These are phyloP conservation scores for Psilocybe cubensis DNA, from an alignment of 768 basidiomycete genomes.

Conservation along the genomic window DNA sequence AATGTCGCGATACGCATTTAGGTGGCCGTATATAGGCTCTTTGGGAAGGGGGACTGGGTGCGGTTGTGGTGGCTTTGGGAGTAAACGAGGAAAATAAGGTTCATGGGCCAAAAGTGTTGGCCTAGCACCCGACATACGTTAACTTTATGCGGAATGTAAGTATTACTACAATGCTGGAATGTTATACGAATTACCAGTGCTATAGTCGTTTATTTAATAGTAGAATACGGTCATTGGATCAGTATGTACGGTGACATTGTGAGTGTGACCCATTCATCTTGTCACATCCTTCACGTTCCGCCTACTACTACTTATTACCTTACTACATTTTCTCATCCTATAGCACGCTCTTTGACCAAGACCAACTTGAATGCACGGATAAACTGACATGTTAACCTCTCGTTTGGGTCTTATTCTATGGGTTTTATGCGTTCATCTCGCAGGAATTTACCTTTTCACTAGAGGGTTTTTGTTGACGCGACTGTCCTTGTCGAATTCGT, in stretches of 20 bases:
- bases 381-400: background rate
- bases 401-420: conserved; percentile 44
- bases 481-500: conserved; percentile 66
- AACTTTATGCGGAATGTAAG: background rate
- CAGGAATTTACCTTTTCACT: conserved; percentile 88
- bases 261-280: too few relatives aligned
- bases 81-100: conserved; percentile 63
- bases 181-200: too few relatives aligned
- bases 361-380: background rate
- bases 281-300: too few relatives aligned
- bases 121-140: conserved; percentile 50
- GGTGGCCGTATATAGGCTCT: conserved; percentile 54
- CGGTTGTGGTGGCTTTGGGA: conserved; percentile 68
- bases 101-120: conserved; percentile 76
- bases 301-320: too few relatives aligned
- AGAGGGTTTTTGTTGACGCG: conserved; percentile 87
- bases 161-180: background rate
- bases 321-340: too few relatives aligned
- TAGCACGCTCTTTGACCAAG: too few relatives aligned
- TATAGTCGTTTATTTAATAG: too few relatives aligned
- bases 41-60: conserved; percentile 62
- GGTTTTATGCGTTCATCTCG: conserved; percentile 69
- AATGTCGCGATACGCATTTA: conserved; percentile 69
- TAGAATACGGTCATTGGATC: too few relatives aligned
- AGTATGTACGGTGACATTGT: too few relatives aligned